A percentile compares a stretch with the other conserved stretches of the same genome.
These are phyloP conservation scores for Macadamia tetraphylla DNA, from an alignment of 164 flowering plant genomes.

Conservation along the genomic window DNA sequence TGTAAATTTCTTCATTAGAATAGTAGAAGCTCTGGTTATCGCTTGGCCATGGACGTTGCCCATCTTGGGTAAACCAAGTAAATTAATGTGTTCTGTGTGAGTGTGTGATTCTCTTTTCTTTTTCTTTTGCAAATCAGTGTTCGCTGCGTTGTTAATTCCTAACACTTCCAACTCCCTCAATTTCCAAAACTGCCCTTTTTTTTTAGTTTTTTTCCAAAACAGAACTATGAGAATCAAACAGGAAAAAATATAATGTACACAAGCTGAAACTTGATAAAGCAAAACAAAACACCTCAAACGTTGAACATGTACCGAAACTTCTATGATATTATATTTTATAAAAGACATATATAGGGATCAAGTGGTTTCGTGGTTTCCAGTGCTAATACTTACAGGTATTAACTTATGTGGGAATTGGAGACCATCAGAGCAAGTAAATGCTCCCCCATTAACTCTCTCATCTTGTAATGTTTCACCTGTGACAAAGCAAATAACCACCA, in stretches of 20 bases:
- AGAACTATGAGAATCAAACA: background rate
- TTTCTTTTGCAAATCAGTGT: too few relatives aligned
- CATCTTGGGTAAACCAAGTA: too few relatives aligned
- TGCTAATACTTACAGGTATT: slow-evolving; percentile 63
- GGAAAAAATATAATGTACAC: background rate
- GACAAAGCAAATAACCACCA: slow-evolving; percentile 4
- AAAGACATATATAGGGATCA: background rate
- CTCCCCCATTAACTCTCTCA: slow-evolving; percentile 88
- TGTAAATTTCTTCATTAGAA: too few relatives aligned
- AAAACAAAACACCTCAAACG: background rate
- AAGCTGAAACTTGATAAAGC: background rate
- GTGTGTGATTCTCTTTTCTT: too few relatives aligned
- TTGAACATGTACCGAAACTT: background rate
- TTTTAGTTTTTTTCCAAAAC: background rate
- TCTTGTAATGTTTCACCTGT: slow-evolving; percentile 92
- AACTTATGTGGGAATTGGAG: slow-evolving; percentile 83
- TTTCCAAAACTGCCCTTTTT: background rate
- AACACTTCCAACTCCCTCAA: background rate
- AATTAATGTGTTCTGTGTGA: too few relatives aligned
- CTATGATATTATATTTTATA: background rate
- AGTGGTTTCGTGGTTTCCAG: too few relatives aligned
- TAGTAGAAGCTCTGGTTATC: too few relatives aligned
- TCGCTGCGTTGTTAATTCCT: too few relatives aligned
- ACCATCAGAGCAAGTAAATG: slow-evolving; percentile 76
- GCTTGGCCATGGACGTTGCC: too few relatives aligned